Percentiles rank a stretch among this genome's conserved stretches.
These are phyloP conservation scores for Solanum chaucha DNA, from an alignment of 257 asterid species.

Conservation along the genomic window DNA sequence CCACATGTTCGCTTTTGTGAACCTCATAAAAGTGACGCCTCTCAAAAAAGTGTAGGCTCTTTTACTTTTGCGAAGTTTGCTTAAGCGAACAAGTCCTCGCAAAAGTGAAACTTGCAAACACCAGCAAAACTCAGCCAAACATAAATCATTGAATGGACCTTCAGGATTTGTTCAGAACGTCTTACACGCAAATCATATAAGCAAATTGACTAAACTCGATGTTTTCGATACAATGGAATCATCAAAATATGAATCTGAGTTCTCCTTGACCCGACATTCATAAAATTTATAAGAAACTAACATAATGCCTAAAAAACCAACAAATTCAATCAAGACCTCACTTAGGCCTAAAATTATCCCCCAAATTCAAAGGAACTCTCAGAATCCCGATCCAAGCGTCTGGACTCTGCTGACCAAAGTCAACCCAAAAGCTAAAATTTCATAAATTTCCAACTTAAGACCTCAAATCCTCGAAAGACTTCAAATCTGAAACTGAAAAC, in stretches of 20 bases:
- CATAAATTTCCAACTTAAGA: background rate
- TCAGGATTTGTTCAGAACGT: background rate
- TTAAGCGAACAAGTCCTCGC: background rate
- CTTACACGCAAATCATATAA: background rate
- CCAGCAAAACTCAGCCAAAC: background rate
- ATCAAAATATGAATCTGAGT: background rate
- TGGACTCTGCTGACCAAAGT: background rate
- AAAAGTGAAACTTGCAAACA: background rate
- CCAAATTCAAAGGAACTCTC: background rate
- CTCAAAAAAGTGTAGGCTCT: background rate
- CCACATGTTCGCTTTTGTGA: background rate
- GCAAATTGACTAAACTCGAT: background rate
- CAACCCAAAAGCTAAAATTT: background rate
- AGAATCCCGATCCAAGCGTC: background rate
- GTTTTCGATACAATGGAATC: background rate
- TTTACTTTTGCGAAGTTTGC: background rate
- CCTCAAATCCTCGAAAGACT: background rate
- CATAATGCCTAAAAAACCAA: background rate
- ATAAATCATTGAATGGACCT: background rate
- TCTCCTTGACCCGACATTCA: background rate
- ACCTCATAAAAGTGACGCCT: background rate
- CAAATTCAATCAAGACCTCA: background rate
- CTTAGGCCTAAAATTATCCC: too few relatives aligned
- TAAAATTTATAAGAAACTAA: background rate
- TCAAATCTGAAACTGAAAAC: background rate